Base-by-base conservation (phyloP, 495 filamentous ascomycete genomes). In the Penicillium malachiteum region DNA sequence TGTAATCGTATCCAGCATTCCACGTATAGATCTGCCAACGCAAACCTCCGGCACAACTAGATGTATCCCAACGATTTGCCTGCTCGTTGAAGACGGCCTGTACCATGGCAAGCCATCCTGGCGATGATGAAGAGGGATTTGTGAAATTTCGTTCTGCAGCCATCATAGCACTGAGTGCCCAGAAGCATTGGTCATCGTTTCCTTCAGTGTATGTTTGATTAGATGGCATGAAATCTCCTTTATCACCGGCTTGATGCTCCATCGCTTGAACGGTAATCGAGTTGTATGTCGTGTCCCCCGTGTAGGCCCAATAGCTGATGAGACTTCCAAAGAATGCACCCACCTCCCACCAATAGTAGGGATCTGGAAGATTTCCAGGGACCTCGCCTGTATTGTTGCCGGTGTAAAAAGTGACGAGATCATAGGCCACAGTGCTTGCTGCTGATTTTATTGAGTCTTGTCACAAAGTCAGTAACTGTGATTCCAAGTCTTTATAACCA, bases 171-270 rank as follows among this genome's bases (percentile, higher is more conserved):
- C 87, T 75, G 68, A 92, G 81, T 37, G 75, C 90, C 89, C 89
- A 93, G 62, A 93, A 92, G 0, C 82, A 84, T 61, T 92, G 89
- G 66, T 93, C 89, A 57, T 93, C 89, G 68, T 93, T 93, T 14
- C 89, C 87, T 32, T 78, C 63, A 0, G 84, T 83, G 49, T 81
- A 76, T n/a, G 88, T 87, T 66, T 93, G 89, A 63, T 96, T 94
- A 7, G 72, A 64, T 0, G 90, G 88, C 87, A 91, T 88, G 66
- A 81, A 92, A 62, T 91, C 80, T 13, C 73, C 61, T 30, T 86
- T 71, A 7, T 78, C 75, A 11, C 87, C 85, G 14, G 75, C 78
- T 66, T 96, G 91, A 54, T 80, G 84, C 1, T 86, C 61, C 39
- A 95, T 65, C 0, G 80, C 90, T 60, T 89, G 79, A 1, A 66